phyloP scores from a whole-genome alignment of 1,284 basidiomycete genomes.

The Papiliotrema fonsecae region DNA sequence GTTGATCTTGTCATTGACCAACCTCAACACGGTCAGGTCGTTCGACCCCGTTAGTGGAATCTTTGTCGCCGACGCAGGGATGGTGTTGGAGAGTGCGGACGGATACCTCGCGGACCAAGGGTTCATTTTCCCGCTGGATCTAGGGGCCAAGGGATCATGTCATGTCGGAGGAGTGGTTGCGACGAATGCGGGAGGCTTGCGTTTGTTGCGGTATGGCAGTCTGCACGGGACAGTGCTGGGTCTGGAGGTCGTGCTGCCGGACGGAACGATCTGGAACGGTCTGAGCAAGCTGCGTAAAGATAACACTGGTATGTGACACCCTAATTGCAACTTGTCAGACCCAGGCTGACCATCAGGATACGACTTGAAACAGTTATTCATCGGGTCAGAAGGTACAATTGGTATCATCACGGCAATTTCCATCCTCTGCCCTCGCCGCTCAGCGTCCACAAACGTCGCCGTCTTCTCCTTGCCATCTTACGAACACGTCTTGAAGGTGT shows the following conservation, averaged over 20 bases:
- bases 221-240: conserved; percentile 93
- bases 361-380: conserved; percentile 97
- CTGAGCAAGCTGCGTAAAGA: conserved; percentile 83
- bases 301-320: conserved; percentile 75
- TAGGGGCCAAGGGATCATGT: conserved; percentile 98
- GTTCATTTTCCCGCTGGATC: conserved; percentile 95
- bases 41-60: conserved; percentile 87
- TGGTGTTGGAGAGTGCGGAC: conserved; percentile 85
- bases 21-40: conserved; percentile 77
- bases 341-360: conserved; percentile 61
- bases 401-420: conserved; percentile 94
- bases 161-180: conserved; percentile 98
- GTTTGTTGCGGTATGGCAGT: conserved; percentile 90
- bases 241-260: conserved; percentile 93
- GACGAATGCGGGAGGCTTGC: conserved; percentile 94
- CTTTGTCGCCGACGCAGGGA: conserved; percentile 72
- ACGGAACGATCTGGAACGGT: conserved; percentile 89
- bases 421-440: conserved; percentile 87
- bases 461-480: conserved; percentile 56
- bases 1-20: conserved; percentile 75
- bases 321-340: neutral
- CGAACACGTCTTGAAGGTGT: conserved; percentile 55
- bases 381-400: conserved; percentile 93
- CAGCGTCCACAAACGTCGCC: conserved; percentile 58
- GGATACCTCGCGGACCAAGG: conserved; percentile 81